Evolutionary conservation across 441 rosid genomes (phyloP).

Genomic region (Aquilaria agallochum): DNA sequence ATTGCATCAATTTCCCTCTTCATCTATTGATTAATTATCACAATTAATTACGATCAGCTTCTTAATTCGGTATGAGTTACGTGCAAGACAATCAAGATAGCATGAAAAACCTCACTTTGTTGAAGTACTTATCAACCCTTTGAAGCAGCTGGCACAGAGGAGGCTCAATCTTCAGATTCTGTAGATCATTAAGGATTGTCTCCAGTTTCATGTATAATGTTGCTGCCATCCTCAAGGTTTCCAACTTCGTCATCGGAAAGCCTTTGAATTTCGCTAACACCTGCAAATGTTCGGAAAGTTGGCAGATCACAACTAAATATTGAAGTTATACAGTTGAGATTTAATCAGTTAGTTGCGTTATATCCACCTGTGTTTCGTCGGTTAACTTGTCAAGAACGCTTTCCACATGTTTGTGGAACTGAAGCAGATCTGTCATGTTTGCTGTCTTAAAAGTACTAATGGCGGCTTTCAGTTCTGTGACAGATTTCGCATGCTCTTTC

Average conservation of each 20-base stretch:
- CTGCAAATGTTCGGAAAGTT: constrained; percentile 20
- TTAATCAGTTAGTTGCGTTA: not conserved
- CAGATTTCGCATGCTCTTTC: constrained; percentile 48
- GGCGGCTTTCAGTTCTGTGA: constrained; percentile 48
- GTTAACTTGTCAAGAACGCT: constrained; percentile 72
- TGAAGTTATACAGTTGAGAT: not conserved
- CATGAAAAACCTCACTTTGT: constrained; percentile 39
- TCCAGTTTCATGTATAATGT: constrained; percentile 58
- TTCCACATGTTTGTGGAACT: constrained; percentile 64
- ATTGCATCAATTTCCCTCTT: constrained; percentile 71
- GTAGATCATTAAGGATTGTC: constrained; percentile 50
- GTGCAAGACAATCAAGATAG: not conserved
- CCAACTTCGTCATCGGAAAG: constrained; percentile 76
- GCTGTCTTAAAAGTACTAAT: constrained; percentile 63
- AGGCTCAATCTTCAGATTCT: constrained; percentile 55
- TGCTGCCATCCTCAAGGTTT: constrained; percentile 67
- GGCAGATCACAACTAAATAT: too few species aligned
- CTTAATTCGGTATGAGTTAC: constrained; percentile 2
- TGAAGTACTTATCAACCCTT: constrained; percentile 66
- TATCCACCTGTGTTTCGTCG: constrained; percentile 71
- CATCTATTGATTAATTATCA: constrained; percentile 30
- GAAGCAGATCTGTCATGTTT: constrained; percentile 67
- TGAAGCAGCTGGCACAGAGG: constrained; percentile 69
- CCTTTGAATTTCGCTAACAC: constrained; percentile 84
- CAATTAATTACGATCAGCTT: not conserved